Conservation (phyloP, 495 filamentous ascomycete species). For the Neurospora sp. region DNA sequence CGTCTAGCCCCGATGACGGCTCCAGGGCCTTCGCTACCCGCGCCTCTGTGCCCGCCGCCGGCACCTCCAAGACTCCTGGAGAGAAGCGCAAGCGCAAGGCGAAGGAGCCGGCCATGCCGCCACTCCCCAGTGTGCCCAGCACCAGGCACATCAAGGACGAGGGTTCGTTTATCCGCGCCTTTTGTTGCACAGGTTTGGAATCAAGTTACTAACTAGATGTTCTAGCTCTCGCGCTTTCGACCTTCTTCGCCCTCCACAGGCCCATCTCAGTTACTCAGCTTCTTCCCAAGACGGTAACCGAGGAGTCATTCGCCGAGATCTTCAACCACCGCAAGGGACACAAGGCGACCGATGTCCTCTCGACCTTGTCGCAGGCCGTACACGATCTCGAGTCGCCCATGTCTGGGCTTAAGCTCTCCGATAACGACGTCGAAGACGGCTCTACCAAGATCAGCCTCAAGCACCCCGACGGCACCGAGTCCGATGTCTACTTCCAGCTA, state of each 20-base stretch:
- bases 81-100: constrained; percentile 39
- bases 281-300: constrained; percentile 60
- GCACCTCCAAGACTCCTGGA: constrained; percentile 26
- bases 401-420: constrained; percentile 24
- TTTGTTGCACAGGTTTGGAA: background rate
- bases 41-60: constrained; percentile 28
- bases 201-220: constrained; percentile 4
- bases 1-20: constrained; percentile 44
- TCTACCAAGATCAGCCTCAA: constrained; percentile 31
- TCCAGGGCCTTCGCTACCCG: constrained; percentile 37
- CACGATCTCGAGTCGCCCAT: constrained; percentile 58
- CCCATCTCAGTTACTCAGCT: constrained; percentile 80
- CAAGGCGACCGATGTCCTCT: constrained; percentile 57
- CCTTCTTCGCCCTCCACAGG: constrained; percentile 92
- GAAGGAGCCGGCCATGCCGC: constrained; percentile 30
- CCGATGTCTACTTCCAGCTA: constrained; percentile 33
- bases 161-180: constrained; percentile 40
- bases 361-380: constrained; percentile 65
- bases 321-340: constrained; percentile 52
- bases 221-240: constrained; percentile 73
- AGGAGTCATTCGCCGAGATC: constrained; percentile 69
- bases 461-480: constrained; percentile 41
- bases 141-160: constrained; percentile 68
- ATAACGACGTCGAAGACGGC: constrained; percentile 21
- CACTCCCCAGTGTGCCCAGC: constrained; percentile 72